phyloP scores from a whole-genome alignment of 179 eudicot species.

The Carnegiea gigantea region DNA sequence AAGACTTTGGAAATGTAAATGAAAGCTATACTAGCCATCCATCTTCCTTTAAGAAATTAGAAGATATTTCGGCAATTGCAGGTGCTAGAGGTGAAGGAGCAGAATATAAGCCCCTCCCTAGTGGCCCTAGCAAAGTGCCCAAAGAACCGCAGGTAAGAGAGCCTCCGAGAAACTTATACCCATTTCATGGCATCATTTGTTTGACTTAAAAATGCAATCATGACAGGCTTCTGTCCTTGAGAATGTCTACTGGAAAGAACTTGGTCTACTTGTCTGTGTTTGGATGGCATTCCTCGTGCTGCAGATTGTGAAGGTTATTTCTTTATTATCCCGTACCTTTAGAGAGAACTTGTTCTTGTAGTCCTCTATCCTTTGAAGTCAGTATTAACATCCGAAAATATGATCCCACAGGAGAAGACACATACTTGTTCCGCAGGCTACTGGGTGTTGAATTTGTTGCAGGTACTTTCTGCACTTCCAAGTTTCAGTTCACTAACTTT shows the following conservation, averaged over 20 bases:
- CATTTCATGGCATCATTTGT: background rate
- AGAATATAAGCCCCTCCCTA: slow-evolving; percentile 77
- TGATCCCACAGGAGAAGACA: slow-evolving; percentile 52
- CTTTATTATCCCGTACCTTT: background rate
- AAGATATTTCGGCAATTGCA: slow-evolving; percentile 21
- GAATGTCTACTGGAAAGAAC: slow-evolving; percentile 83
- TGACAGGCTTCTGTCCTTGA: slow-evolving; percentile 55
- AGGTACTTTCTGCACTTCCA: slow-evolving; percentile 43
- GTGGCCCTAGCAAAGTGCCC: slow-evolving; percentile 50
- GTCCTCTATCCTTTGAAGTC: background rate
- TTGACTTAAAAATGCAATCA: slow-evolving; percentile 24
- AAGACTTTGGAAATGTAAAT: background rate
- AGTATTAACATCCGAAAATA: slow-evolving; percentile 11
- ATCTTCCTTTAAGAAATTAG: background rate
- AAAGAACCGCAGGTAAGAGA: slow-evolving; percentile 49
- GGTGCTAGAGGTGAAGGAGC: slow-evolving; percentile 47
- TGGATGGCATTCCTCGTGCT: slow-evolving; percentile 77
- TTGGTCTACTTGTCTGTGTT: slow-evolving; percentile 71
- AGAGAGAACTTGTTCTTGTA: background rate
- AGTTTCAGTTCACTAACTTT: background rate
- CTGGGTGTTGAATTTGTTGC: slow-evolving; percentile 75
- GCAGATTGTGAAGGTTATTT: slow-evolving; percentile 68
- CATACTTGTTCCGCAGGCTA: slow-evolving; percentile 59
- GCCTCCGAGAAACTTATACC: slow-evolving; percentile 5
- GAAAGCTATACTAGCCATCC: background rate